Percentiles rank a stretch among this genome's conserved stretches.
Evolutionary conservation across 495 filamentous ascomycete genomes (phyloP).

Genomic region (Thermothielavioides terrestris): DNA sequence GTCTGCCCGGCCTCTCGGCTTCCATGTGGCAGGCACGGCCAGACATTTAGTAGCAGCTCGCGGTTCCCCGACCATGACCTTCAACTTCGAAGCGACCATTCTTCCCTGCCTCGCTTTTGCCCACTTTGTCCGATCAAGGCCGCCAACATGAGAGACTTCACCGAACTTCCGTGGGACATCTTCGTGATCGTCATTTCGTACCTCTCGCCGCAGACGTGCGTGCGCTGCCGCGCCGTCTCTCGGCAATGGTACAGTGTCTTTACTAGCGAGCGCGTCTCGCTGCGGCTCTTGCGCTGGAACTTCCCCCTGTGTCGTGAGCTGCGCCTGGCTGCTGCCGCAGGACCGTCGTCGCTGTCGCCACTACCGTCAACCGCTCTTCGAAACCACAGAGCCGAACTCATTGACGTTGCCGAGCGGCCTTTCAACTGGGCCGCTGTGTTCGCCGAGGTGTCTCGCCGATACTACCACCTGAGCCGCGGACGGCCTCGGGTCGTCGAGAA

Average conservation of each 20-base stretch:
- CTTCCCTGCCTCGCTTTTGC: too few species aligned
- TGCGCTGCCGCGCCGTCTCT: slow-evolving; percentile 50
- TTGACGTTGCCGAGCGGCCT: slow-evolving; percentile 31
- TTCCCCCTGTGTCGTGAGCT: slow-evolving; percentile 51
- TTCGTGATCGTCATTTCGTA: slow-evolving; percentile 44
- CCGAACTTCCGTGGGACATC: slow-evolving; percentile 45
- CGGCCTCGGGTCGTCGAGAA: slow-evolving; percentile 43
- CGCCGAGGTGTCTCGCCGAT: slow-evolving; percentile 47
- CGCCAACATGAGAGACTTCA: slow-evolving; percentile 35
- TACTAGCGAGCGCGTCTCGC: slow-evolving; percentile 36
- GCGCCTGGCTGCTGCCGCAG: slow-evolving; percentile 23
- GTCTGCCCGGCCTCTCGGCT: too few species aligned
- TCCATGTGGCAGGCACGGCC: too few species aligned
- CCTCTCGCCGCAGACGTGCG: slow-evolving; percentile 43
- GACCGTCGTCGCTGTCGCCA: neutral
- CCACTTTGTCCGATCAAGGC: too few species aligned
- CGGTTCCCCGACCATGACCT: too few species aligned
- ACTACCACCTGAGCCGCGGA: slow-evolving; percentile 45
- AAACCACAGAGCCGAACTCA: slow-evolving; percentile 19
- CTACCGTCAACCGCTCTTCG: neutral
- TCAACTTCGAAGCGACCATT: too few species aligned
- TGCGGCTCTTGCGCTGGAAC: slow-evolving; percentile 41
- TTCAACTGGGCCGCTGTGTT: slow-evolving; percentile 40
- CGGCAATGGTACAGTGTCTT: slow-evolving; percentile 48
- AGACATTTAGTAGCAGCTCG: too few species aligned